A percentile compares a stretch with the other conserved stretches of the same genome.
These are phyloP conservation scores for Fonsecaea pugnacius DNA, from an alignment of 2,329 filamentous ascomycete species.

Conservation along the genomic window DNA sequence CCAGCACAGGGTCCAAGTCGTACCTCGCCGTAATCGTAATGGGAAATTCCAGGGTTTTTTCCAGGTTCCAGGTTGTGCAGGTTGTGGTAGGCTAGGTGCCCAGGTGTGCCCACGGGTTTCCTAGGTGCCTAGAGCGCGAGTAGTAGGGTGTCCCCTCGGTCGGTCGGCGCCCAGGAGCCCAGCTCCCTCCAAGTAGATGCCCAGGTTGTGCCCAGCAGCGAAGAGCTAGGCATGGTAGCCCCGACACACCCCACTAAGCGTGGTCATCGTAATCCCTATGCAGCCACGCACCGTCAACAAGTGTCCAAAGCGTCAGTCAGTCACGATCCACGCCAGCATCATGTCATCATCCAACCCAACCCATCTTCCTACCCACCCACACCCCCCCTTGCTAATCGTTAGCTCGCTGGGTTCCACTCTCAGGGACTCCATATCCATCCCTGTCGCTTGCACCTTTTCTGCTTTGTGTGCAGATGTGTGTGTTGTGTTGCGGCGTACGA, in stretches of 20 bases:
- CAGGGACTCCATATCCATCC: neutral
- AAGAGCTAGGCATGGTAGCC: neutral
- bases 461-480: constrained; percentile 2
- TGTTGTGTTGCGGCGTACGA: constrained; percentile 16
- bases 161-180: constrained; percentile 1
- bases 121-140: no score
- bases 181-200: neutral
- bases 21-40: neutral
- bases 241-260: constrained; percentile 6
- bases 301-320: constrained; percentile 1
- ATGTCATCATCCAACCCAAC: constrained; percentile 20
- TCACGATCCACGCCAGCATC: constrained; percentile 17
- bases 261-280: constrained; percentile 19
- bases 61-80: neutral
- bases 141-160: neutral
- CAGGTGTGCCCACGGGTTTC: no score
- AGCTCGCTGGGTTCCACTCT: constrained; percentile 6
- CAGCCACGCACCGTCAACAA: constrained; percentile 20
- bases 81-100: neutral
- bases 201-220: neutral
- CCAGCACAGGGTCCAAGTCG: constrained; percentile 8
- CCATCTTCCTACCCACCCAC: neutral
- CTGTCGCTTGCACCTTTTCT: constrained; percentile 4
- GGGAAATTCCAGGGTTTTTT: neutral
- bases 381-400: constrained; percentile 11